These are phyloP conservation scores for Cytospora chrysosperma DNA, from an alignment of 2,329 filamentous ascomycete genomes.

Conservation along the genomic window DNA sequence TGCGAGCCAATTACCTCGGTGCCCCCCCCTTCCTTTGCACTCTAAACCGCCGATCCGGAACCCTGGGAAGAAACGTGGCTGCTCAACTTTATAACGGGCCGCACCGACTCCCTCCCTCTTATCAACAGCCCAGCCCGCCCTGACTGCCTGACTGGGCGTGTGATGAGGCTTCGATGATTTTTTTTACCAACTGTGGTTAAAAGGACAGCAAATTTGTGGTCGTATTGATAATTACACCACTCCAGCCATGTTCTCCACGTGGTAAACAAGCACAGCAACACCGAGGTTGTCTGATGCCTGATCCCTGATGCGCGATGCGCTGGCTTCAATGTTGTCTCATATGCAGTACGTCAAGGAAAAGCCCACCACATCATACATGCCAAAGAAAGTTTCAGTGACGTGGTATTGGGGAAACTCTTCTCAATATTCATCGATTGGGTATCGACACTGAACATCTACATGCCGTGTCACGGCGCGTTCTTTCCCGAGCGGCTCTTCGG, in stretches of 20 bases:
- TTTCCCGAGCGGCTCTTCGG: background rate
- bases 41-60: conserved; percentile 4
- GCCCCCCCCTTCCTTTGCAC: too few species aligned
- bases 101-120: background rate
- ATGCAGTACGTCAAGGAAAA: background rate
- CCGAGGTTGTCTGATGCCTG: background rate
- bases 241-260: background rate
- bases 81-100: conserved; percentile 8
- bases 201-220: background rate
- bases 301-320: background rate
- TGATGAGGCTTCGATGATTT: background rate
- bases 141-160: background rate
- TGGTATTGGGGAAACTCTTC: background rate
- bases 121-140: background rate
- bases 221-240: background rate
- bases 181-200: too few species aligned
- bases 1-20: too few species aligned
- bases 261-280: too few species aligned
- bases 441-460: conserved; percentile 2
- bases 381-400: background rate
- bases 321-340: background rate
- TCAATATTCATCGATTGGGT: conserved; percentile 3
- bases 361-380: background rate
- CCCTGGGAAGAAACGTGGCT: background rate
- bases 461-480: background rate